A percentile compares a stretch with the other conserved stretches of the same genome.
These are phyloP conservation scores for Mitragyna speciosa DNA, from an alignment of 257 asterid genomes.

Conservation along the genomic window DNA sequence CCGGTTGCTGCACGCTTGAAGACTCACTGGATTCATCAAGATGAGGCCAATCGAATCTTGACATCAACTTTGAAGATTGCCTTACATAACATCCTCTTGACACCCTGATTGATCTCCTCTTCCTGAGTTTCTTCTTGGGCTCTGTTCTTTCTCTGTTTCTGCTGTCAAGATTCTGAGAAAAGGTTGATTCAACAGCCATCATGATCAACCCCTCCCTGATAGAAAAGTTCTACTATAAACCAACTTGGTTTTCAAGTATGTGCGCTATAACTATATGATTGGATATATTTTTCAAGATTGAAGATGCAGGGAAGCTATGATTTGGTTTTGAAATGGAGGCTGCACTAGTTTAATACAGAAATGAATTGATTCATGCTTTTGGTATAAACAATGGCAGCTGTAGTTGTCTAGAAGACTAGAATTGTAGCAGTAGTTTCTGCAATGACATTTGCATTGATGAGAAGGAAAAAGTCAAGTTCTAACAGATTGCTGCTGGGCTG, in stretches of 20 bases:
- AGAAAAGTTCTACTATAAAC: conserved; percentile 7
- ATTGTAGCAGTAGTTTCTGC: conserved; percentile 9
- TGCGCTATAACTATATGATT: background rate
- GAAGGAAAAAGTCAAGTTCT: conserved; percentile 17
- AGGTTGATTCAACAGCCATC: conserved; percentile 39
- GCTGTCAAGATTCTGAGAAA: conserved; percentile 17
- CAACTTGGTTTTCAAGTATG: background rate
- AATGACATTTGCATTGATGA: conserved; percentile 22
- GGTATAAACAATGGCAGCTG: background rate
- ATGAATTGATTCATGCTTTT: background rate
- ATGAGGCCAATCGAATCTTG: conserved; percentile 25
- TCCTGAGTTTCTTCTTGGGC: conserved; percentile 28
- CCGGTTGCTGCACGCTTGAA: conserved; percentile 19
- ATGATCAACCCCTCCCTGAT: conserved; percentile 10
- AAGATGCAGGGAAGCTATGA: conserved; percentile 8
- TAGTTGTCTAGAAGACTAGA: conserved; percentile 8
- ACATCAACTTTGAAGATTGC: conserved; percentile 24
- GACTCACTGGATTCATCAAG: conserved; percentile 19
- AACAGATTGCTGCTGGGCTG: conserved; percentile 25
- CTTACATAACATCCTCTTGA: conserved; percentile 26
- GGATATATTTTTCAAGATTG: background rate
- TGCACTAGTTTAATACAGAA: background rate
- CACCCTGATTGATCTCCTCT: conserved; percentile 27
- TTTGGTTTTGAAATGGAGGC: conserved; percentile 4
- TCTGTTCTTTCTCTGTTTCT: conserved; percentile 26